phyloP scores from a whole-genome alignment of 768 basidiomycete genomes.

The Pisolithus sp. region DNA sequence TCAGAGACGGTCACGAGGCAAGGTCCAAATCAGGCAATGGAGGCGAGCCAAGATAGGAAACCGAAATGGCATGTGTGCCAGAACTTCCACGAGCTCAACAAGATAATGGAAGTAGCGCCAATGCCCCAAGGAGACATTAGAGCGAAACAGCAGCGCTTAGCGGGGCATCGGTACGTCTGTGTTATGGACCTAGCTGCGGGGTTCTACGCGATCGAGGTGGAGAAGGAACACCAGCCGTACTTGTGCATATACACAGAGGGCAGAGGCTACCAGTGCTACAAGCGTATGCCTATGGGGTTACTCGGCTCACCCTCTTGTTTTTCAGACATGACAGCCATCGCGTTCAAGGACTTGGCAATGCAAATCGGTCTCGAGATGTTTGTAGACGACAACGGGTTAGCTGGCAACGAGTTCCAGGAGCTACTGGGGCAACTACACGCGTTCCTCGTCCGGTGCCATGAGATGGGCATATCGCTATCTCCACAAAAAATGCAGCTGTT shows the following conservation, averaged over 20 bases:
- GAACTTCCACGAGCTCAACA: conserved; percentile 32
- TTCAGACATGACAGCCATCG: conserved; percentile 20
- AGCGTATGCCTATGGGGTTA: conserved; percentile 35
- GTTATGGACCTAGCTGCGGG: conserved; percentile 35
- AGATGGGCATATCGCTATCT: neutral
- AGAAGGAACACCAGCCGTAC: conserved; percentile 16
- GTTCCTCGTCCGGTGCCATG: conserved; percentile 8
- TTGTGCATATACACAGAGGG: conserved; percentile 34
- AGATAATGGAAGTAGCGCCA: conserved; percentile 22
- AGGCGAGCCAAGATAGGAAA: neutral
- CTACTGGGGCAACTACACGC: conserved; percentile 20
- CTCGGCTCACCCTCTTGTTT: conserved; percentile 35
- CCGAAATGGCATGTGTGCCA: conserved; percentile 35
- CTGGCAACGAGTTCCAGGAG: conserved; percentile 28
- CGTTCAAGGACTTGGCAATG: conserved; percentile 22
- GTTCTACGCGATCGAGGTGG: conserved; percentile 24
- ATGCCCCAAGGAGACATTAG: conserved; percentile 34
- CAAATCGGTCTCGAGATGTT: conserved; percentile 26
- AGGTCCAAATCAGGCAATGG: no score
- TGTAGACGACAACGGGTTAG: conserved; percentile 33
- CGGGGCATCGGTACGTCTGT: conserved; percentile 30
- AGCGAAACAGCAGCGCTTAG: conserved; percentile 31
- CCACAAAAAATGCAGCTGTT: conserved; percentile 4
- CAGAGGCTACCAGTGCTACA: conserved; percentile 30
- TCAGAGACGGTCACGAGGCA: no score